These are phyloP conservation scores for Tilletia setariae DNA, from an alignment of 1,284 basidiomycete species.

Conservation along the genomic window DNA sequence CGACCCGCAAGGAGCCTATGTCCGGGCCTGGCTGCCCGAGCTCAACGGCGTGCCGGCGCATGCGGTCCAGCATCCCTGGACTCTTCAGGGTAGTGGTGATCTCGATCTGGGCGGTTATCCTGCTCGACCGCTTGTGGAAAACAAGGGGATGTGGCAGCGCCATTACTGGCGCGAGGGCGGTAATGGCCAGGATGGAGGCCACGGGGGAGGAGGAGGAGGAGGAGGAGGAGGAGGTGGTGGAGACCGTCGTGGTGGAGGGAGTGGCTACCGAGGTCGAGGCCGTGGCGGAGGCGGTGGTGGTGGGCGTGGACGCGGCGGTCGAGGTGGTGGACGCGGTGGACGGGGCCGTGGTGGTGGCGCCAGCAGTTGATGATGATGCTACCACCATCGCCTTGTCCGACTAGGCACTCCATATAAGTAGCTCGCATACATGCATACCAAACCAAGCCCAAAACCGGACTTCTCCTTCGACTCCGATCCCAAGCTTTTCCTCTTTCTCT, in stretches of 20 bases:
- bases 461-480: no score
- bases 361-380: no score
- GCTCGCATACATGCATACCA: no score
- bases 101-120: slow-evolving; percentile 29
- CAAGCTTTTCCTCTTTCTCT: no score
- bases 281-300: background rate
- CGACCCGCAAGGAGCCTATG: slow-evolving; percentile 26
- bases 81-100: background rate
- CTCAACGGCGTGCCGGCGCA: slow-evolving; percentile 20
- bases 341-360: no score
- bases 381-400: no score
- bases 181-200: slow-evolving; percentile 48
- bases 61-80: slow-evolving; percentile 41
- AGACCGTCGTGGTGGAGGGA: slow-evolving; percentile 9
- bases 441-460: no score
- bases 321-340: no score
- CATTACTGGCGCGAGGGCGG: slow-evolving; percentile 30
- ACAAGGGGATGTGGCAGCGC: slow-evolving; percentile 39
- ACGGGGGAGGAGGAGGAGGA: slow-evolving; percentile 57
- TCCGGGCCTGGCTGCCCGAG: slow-evolving; percentile 36
- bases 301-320: no score
- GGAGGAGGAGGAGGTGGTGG: slow-evolving; percentile 22
- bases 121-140: slow-evolving; percentile 31
- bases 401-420: no score
- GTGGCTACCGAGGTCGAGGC: slow-evolving; percentile 4